Evolutionary conservation across 148 eudicot species (phyloP).

Genomic region (Bassia scoparia): DNA sequence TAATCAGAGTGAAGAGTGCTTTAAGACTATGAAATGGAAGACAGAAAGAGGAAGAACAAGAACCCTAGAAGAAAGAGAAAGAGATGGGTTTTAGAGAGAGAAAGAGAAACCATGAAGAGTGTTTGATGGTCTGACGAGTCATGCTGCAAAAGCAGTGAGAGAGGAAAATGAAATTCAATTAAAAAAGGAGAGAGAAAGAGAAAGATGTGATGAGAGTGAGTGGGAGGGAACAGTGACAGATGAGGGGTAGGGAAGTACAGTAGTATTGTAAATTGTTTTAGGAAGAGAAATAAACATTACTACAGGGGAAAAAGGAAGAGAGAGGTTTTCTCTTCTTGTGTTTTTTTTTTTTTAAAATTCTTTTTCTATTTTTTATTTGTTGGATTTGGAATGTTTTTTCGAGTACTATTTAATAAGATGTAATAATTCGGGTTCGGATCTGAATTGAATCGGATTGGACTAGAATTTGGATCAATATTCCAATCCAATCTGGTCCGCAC

Average conservation of each 20-base stretch:
- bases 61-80: neutral
- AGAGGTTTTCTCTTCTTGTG: neutral
- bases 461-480: too few relatives aligned
- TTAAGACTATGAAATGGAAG: neutral
- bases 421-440: too few relatives aligned
- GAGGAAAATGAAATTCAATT: too few relatives aligned
- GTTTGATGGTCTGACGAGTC: slow-evolving; percentile 1
- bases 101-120: slow-evolving; percentile 16
- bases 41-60: neutral
- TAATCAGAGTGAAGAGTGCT: neutral
- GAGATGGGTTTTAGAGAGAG: neutral
- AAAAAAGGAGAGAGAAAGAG: slow-evolving; percentile 13
- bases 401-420: too few relatives aligned
- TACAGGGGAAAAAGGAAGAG: neutral
- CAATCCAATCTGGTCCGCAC: too few relatives aligned
- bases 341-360: too few relatives aligned
- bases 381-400: too few relatives aligned
- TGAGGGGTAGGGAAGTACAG: slow-evolving; percentile 22
- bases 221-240: slow-evolving; percentile 20
- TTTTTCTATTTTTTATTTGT: neutral
- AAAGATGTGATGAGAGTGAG: slow-evolving; percentile 3
- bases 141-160: slow-evolving; percentile 3
- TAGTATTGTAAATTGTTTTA: too few relatives aligned
- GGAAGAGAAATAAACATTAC: slow-evolving; percentile 10
- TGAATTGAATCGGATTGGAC: too few relatives aligned